Conservation (phyloP, 768 basidiomycete species). For the Russula earlei region DNA sequence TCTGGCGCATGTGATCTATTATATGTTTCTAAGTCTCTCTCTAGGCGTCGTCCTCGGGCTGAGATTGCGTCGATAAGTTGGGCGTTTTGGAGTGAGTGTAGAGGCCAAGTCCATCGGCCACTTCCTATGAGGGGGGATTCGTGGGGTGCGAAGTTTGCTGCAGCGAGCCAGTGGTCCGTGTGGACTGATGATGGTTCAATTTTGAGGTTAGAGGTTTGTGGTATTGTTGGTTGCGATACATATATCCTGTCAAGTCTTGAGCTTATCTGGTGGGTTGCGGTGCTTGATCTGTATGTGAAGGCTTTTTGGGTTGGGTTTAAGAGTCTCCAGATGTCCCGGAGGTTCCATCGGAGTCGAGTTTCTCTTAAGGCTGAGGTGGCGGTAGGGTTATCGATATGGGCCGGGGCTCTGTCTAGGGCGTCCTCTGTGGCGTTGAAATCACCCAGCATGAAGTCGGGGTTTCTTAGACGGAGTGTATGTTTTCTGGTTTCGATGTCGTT, state of each 20-base stretch:
- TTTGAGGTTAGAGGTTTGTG: no score
- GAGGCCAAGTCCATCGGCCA: background rate
- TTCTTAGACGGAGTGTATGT: no score
- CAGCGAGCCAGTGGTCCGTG: background rate
- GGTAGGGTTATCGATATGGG: fast-evolving
- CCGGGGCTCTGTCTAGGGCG: background rate
- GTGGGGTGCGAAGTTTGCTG: background rate
- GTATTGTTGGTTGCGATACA: no score
- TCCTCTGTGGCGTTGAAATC: conserved; percentile 7
- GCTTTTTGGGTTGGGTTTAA: no score
- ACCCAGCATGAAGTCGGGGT: background rate
- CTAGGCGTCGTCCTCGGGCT: no score
- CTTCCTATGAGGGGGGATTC: background rate
- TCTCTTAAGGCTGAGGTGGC: background rate
- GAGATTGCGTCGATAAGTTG: no score
- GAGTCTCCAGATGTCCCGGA: background rate
- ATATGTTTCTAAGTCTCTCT: no score
- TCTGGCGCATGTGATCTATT: no score
- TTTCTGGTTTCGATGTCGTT: background rate
- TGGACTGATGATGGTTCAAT: background rate
- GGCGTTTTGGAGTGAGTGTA: background rate
- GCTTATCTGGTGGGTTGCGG: no score
- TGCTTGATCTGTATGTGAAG: no score
- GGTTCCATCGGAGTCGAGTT: background rate
- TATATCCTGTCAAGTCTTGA: conserved; percentile 8